Evolutionary conservation across 73 alveolate species (phyloP), one percentile per base, ranked within the genome.

Genomic region (Tetrahymena thermophila): DNA sequence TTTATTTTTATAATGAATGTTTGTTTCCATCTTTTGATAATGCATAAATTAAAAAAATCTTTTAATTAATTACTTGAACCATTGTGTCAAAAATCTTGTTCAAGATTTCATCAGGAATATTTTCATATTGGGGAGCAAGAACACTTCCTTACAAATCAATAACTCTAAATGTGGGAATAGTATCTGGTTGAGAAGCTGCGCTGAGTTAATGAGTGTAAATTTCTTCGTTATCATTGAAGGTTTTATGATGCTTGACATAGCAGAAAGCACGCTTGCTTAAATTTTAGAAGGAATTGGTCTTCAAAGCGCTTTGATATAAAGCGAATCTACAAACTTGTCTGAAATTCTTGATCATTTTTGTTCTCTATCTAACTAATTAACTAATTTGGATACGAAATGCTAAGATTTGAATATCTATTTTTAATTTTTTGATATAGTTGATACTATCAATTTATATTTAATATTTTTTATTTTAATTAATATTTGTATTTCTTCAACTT

Each of bases 71-170:
- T 94, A 94, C 97, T 28, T 58, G n/a, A 55, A 95, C 55, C 97
- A 95, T 95, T 23, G 94, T 71, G 28, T 95, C 97, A 85, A 95
- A 95, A n/a, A 95, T 95, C 84, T 95, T 35, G 85, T 89, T 89
- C 34, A 95, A 38, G 42, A 56, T 50, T 44, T 85, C 94, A 35
- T 85, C 50, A 23, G 97, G 97, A 42, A 95, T 89, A 35, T 95
- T 89, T 37, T 85, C 57, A 43, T 95, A 95, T 93, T 95, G 94
- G 19, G 93, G 93, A 21, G 95, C 97, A 35, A 95, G 25, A 16
- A 95, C 85, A 55, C 89, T 95, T 21, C 97, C 97, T 95, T 95
- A 94, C 85, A 95, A 95, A 89, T 95, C 97, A 19, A 95, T 95
- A 34, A 95, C 97, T 89, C 97, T 95, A 84, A 95, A 95, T 15